Percentiles rank a stretch among this genome's conserved stretches.
Evolutionary conservation across 208 protist species (phyloP).

Genomic region (Entamoeba histolytica): DNA sequence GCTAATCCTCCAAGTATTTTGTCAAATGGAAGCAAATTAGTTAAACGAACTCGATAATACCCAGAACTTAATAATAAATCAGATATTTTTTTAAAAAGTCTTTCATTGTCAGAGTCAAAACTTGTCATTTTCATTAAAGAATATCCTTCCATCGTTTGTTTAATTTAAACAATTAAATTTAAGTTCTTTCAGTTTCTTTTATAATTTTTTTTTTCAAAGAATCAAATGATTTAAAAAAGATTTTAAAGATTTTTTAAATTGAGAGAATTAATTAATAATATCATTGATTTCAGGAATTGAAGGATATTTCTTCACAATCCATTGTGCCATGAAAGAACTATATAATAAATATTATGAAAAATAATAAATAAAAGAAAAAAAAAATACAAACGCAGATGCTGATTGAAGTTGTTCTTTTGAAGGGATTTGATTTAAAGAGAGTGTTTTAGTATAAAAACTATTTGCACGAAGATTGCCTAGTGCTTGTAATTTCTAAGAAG

Average conservation of each 20-base stretch:
- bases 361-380: too few relatives aligned
- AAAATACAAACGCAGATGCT: background rate
- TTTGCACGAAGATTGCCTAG: background rate
- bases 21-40: slow-evolving; percentile 19
- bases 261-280: too few relatives aligned
- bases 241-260: too few relatives aligned
- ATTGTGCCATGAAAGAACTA: background rate
- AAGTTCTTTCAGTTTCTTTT: too few relatives aligned
- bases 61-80: slow-evolving; percentile 23
- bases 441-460: background rate
- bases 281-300: background rate
- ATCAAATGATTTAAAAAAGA: too few relatives aligned
- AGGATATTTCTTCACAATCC: background rate
- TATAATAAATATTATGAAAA: background rate
- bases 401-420: background rate
- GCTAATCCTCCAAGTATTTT: slow-evolving; percentile 30
- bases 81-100: background rate
- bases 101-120: background rate
- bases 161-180: too few relatives aligned
- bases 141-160: too few relatives aligned
- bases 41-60: slow-evolving; percentile 30
- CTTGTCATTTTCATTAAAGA: too few relatives aligned
- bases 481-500: background rate
- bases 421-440: background rate
- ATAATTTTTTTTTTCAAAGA: too few relatives aligned